phyloP scores from a whole-genome alignment of 2,329 filamentous ascomycete species.

The Triangularia verruculosa region DNA sequence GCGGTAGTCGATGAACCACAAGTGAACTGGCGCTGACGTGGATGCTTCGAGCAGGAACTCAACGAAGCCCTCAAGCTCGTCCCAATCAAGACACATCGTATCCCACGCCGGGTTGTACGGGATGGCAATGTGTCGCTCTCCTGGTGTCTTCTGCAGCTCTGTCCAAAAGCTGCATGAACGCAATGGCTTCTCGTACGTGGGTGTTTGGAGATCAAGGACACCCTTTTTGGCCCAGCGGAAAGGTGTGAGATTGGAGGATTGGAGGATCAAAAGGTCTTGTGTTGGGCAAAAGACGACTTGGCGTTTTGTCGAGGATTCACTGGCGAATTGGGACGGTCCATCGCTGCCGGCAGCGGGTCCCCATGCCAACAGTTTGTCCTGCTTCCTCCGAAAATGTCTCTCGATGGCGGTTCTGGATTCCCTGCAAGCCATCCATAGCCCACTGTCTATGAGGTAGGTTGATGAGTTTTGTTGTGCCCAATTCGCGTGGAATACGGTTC shows the following conservation, averaged over 20 bases:
- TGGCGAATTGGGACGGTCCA: neutral
- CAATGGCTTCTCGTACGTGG: neutral
- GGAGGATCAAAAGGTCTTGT: neutral
- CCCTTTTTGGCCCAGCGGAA: neutral
- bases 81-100: neutral
- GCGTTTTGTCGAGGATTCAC: neutral
- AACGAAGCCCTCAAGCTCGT: neutral
- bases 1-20: neutral
- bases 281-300: neutral
- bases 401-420: conserved; percentile 13
- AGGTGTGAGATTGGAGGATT: neutral
- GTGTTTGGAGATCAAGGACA: neutral
- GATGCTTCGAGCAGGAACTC: too few relatives aligned
- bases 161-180: neutral
- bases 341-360: neutral
- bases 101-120: neutral
- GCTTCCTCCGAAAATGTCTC: conserved; percentile 10
- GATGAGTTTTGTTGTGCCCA: conserved; percentile 18
- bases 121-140: neutral
- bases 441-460: conserved; percentile 16
- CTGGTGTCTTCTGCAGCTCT: neutral
- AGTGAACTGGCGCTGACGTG: neutral
- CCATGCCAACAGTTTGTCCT: conserved; percentile 4
- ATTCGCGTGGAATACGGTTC: too few relatives aligned
- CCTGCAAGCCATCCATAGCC: conserved; percentile 19